Evolutionary conservation across 2,329 filamentous ascomycete genomes (phyloP).

Genomic region (Pestalotiopsis sp.): DNA sequence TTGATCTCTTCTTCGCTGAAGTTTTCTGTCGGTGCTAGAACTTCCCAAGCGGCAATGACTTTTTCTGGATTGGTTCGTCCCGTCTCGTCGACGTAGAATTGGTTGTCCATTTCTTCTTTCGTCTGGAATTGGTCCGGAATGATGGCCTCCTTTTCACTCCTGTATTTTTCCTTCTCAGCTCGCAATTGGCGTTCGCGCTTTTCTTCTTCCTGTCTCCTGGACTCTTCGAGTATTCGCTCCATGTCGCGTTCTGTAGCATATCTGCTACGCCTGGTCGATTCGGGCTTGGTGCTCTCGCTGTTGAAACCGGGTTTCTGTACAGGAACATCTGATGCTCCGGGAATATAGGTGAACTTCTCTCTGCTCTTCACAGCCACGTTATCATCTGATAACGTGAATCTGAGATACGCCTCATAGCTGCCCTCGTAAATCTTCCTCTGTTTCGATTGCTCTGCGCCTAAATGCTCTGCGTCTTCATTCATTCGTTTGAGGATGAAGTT

Average conservation of each 20-base stretch:
- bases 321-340: slow-evolving; percentile 34
- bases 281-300: slow-evolving; percentile 54
- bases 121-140: slow-evolving; percentile 72
- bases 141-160: slow-evolving; percentile 72
- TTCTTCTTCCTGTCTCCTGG: slow-evolving; percentile 70
- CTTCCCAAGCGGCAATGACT: slow-evolving; percentile 71
- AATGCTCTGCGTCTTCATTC: slow-evolving; percentile 39
- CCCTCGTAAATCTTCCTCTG: slow-evolving; percentile 43
- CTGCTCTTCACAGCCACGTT: slow-evolving; percentile 56
- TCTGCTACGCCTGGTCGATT: slow-evolving; percentile 52
- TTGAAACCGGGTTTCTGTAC: slow-evolving; percentile 38
- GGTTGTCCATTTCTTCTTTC: slow-evolving; percentile 58
- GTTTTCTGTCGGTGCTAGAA: slow-evolving; percentile 72
- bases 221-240: slow-evolving; percentile 72
- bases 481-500: slow-evolving; percentile 49
- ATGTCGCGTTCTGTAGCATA: slow-evolving; percentile 75
- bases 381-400: slow-evolving; percentile 58
- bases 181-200: slow-evolving; percentile 66
- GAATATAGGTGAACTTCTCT: slow-evolving; percentile 50
- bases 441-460: slow-evolving; percentile 38
- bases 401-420: slow-evolving; percentile 54
- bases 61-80: slow-evolving; percentile 66
- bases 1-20: slow-evolving; percentile 72
- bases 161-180: slow-evolving; percentile 68
- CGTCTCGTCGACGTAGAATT: slow-evolving; percentile 65